phyloP scores from a whole-genome alignment of 768 basidiomycete genomes.

The Gloeophyllum trabeum region DNA sequence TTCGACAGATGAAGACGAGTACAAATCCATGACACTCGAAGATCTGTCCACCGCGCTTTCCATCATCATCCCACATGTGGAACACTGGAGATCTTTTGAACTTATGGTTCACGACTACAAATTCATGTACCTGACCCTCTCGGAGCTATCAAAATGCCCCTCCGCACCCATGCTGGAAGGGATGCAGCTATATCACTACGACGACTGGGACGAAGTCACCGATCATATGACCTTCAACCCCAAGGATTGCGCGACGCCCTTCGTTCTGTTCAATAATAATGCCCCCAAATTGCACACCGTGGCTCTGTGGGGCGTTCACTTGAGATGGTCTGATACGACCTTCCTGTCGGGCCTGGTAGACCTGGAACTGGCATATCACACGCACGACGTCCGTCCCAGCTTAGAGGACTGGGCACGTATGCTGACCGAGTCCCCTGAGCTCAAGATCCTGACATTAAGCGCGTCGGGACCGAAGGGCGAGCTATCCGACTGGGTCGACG shows the following conservation, averaged over 20 bases:
- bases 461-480: constrained; percentile 44
- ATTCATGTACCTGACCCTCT: constrained; percentile 35
- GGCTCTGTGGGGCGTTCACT: constrained; percentile 58
- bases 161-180: constrained; percentile 42
- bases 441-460: constrained; percentile 39
- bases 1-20: constrained; percentile 4
- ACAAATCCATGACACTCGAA: constrained; percentile 5
- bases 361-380: constrained; percentile 53
- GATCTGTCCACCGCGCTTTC: constrained; percentile 17
- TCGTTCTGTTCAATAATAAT: constrained; percentile 35
- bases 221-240: constrained; percentile 34
- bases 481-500: constrained; percentile 23
- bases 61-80: constrained; percentile 39
- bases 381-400: constrained; percentile 50
- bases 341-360: constrained; percentile 35
- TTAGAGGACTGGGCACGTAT: constrained; percentile 42
- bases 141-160: constrained; percentile 27
- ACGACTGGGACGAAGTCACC: constrained; percentile 29
- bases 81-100: constrained; percentile 41
- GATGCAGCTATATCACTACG: constrained; percentile 46
- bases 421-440: constrained; percentile 38
- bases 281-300: constrained; percentile 37
- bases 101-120: constrained; percentile 32
- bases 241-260: constrained; percentile 25
- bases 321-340: constrained; percentile 45